Evolutionary conservation across 495 filamentous ascomycete species (phyloP).

Genomic region (Zalerion maritima): DNA sequence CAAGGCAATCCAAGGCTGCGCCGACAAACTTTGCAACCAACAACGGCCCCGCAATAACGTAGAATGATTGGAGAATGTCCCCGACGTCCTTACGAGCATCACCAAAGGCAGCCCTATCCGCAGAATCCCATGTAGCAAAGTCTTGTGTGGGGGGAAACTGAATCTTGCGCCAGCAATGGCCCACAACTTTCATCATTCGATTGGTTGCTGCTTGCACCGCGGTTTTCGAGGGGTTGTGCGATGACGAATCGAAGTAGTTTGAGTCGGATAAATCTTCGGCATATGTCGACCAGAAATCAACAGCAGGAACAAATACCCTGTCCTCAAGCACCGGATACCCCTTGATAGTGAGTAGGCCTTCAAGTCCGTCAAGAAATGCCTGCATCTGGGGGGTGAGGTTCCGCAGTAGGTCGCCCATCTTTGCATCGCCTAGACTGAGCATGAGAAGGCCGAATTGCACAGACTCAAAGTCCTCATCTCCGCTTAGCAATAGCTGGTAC

Average conservation of each 20-base stretch:
- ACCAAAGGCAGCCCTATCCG: slow-evolving; percentile 55
- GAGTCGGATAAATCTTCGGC: slow-evolving; percentile 39
- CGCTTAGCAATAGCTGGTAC: slow-evolving; percentile 39
- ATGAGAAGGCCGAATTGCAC: slow-evolving; percentile 56
- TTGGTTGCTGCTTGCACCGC: slow-evolving; percentile 13
- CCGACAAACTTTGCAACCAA: slow-evolving; percentile 58
- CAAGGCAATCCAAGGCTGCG: slow-evolving; percentile 43
- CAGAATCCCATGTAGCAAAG: slow-evolving; percentile 52
- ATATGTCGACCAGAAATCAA: slow-evolving; percentile 76
- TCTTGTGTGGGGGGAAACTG: slow-evolving; percentile 37
- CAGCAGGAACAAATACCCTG: slow-evolving; percentile 52
- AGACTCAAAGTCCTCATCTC: slow-evolving; percentile 48
- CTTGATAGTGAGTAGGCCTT: slow-evolving; percentile 50
- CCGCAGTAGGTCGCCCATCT: slow-evolving; percentile 32
- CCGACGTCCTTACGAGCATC: slow-evolving; percentile 68
- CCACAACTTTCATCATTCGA: slow-evolving; percentile 39
- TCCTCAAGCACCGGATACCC: slow-evolving; percentile 69
- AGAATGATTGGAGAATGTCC: slow-evolving; percentile 67
- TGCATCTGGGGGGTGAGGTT: slow-evolving; percentile 21
- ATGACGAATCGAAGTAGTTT: slow-evolving; percentile 19
- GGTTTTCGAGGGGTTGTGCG: slow-evolving; percentile 8
- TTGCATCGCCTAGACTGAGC: slow-evolving; percentile 52
- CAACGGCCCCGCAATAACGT: slow-evolving; percentile 49
- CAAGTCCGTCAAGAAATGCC: slow-evolving; percentile 36
- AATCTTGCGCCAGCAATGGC: slow-evolving; percentile 47